Conservation (phyloP, 768 basidiomycete species). For the Sarcomyxa edulis region DNA sequence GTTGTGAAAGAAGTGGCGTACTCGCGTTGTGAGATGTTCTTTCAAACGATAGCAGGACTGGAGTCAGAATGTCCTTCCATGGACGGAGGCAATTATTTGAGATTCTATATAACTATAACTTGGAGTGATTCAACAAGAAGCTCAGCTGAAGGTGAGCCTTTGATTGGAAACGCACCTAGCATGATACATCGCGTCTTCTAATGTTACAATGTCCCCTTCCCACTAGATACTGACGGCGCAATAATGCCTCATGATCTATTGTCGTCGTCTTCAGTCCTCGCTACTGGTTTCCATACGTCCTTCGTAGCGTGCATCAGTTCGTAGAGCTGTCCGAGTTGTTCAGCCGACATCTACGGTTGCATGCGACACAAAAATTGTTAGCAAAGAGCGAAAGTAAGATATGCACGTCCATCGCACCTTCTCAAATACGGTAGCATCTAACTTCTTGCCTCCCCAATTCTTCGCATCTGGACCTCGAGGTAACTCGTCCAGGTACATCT, state of each 20-base stretch:
- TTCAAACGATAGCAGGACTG: too few species aligned
- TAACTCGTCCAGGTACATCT: constrained; percentile 77
- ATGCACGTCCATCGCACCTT: constrained; percentile 44
- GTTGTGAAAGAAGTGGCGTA: too few species aligned
- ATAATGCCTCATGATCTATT: background rate
- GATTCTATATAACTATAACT: too few species aligned
- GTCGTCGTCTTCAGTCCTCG: constrained; percentile 15
- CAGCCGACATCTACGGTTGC: constrained; percentile 68
- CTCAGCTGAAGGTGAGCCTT: too few species aligned
- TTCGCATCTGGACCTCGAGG: constrained; percentile 40
- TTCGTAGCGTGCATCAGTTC: constrained; percentile 92
- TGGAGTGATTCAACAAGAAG: too few species aligned
- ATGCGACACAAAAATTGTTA: background rate
- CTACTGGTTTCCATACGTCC: constrained; percentile 73
- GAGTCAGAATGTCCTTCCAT: too few species aligned
- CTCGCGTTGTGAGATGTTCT: too few species aligned
- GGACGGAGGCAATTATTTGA: too few species aligned
- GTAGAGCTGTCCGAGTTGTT: constrained; percentile 91
- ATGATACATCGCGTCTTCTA: too few species aligned
- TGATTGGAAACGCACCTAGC: too few species aligned
- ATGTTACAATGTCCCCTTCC: too few species aligned
- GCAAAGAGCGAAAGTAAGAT: background rate
- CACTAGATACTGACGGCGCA: too few species aligned
- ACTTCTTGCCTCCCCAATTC: constrained; percentile 55
- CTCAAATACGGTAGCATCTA: constrained; percentile 70